These are phyloP conservation scores for Cucurbita pepo DNA, from an alignment of 306 rosid species.

Conservation along the genomic window DNA sequence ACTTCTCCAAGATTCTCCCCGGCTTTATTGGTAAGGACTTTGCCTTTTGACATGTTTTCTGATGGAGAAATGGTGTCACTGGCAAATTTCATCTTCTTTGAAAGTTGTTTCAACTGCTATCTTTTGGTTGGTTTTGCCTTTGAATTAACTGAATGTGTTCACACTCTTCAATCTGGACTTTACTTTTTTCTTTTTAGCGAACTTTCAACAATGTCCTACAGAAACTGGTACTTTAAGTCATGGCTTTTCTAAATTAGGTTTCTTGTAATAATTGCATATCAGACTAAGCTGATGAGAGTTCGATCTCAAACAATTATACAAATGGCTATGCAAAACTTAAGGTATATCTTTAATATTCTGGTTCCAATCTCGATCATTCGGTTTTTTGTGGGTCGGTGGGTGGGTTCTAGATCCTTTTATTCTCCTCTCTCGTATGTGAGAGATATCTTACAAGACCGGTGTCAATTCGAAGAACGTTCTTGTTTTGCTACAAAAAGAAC, in stretches of 20 bases:
- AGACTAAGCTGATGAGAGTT: not conserved
- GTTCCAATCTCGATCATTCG: not conserved
- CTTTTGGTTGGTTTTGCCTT: not conserved
- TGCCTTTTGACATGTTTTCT: not conserved
- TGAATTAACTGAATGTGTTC: not conserved
- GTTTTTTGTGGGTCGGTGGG: not conserved
- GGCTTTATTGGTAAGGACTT: slow-evolving; percentile 52
- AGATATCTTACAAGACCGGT: not conserved
- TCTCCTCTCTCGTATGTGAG: not conserved
- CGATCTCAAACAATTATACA: not conserved
- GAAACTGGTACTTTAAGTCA: not conserved
- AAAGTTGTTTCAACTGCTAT: not conserved
- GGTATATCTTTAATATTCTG: not conserved
- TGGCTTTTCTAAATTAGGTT: not conserved
- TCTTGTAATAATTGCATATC: not conserved
- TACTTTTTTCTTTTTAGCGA: not conserved
- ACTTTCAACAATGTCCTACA: not conserved
- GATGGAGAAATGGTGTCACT: not conserved
- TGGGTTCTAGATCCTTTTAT: no score
- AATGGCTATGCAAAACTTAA: not conserved
- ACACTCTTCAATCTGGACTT: not conserved
- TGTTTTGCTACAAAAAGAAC: not conserved
- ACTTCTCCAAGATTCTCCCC: slow-evolving; percentile 69
- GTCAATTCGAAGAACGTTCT: not conserved
- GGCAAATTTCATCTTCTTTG: not conserved